Evolutionary conservation across 805 yeast species (phyloP), one percentile per base, ranked within the genome.

Genomic region (Metschnikowia anglica): DNA sequence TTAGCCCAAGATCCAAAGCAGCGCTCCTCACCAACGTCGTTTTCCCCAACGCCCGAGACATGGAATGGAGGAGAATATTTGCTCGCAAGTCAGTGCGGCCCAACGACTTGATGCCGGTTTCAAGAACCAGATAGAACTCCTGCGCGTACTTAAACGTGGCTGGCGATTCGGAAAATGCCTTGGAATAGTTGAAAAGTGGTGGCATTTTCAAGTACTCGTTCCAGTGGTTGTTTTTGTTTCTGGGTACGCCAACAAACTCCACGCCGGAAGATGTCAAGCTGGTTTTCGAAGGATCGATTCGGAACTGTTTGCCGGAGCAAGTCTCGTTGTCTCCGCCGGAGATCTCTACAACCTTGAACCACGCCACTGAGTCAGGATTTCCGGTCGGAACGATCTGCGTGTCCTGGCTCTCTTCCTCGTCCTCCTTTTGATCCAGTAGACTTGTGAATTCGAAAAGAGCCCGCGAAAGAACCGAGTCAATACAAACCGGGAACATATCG

Each of bases 41-140:
- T 56, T 91, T 91, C 0, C 99, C 99, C 5, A 86, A 79, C 7
- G 85, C 88, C 40, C 95, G 69, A 23, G 81, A 76, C 53, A 80
- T 66, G 3, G 97, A 87, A 38, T 75, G 77, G 17, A 93, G 59
- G 19, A 89, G 58, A 0, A 89, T 65, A 0, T 88, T 74, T 0
- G 95, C 82, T 36, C 73, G 74, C 25, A 87, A 55, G 2, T 70
- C 61, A 1, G 68, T 57, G 13, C 60, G 61, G 3, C 68, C 54
- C 16, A 49, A 66, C 15, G 47, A 47, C 2, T 48, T 46, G 29
- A 74, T 62, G 2, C 80, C 70, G 0, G 95, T 80, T 13, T 63
- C 60, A 2, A 89, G 56, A 17, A 85, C 71, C 39, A 79, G 79
- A 8, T 68, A 54, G 16, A 88, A 60, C 35, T 76, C 70, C 12